Percentiles rank a stretch among this genome's conserved stretches.
Conservation (phyloP, 805 yeast species). For the Ogataea salicorniae region DNA sequence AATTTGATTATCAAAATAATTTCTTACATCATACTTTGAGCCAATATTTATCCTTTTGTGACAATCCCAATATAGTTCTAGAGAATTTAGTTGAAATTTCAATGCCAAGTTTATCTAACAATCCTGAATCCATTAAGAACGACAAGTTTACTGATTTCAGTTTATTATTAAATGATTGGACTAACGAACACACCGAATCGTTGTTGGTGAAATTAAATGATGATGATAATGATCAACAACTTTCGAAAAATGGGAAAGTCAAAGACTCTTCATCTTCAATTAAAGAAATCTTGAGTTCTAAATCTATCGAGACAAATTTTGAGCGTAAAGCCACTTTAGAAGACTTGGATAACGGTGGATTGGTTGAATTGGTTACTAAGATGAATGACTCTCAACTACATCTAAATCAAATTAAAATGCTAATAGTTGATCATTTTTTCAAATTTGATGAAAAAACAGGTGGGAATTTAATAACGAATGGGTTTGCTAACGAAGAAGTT, state of each 20-base stretch:
- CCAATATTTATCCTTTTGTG: conserved; percentile 21
- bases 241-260: conserved; percentile 4
- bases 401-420: conserved; percentile 24
- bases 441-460: conserved; percentile 7
- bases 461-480: conserved; percentile 23
- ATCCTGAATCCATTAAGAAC: neutral
- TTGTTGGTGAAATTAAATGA: conserved; percentile 20
- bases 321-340: conserved; percentile 13
- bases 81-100: conserved; percentile 34
- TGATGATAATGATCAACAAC: conserved; percentile 3
- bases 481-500: conserved; percentile 14
- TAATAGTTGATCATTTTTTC: conserved; percentile 23
- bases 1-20: conserved; percentile 15
- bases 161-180: conserved; percentile 17
- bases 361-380: conserved; percentile 12
- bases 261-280: conserved; percentile 20
- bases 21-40: conserved; percentile 16
- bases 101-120: conserved; percentile 7
- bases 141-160: conserved; percentile 7
- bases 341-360: conserved; percentile 14
- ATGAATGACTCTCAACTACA: conserved; percentile 20
- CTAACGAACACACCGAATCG: conserved; percentile 17
- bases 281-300: conserved; percentile 28
- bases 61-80: conserved; percentile 37
- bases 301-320: conserved; percentile 8